Base-by-base conservation (phyloP, 2,329 filamentous ascomycete species). In the Aspergillus novofumigatus region DNA sequence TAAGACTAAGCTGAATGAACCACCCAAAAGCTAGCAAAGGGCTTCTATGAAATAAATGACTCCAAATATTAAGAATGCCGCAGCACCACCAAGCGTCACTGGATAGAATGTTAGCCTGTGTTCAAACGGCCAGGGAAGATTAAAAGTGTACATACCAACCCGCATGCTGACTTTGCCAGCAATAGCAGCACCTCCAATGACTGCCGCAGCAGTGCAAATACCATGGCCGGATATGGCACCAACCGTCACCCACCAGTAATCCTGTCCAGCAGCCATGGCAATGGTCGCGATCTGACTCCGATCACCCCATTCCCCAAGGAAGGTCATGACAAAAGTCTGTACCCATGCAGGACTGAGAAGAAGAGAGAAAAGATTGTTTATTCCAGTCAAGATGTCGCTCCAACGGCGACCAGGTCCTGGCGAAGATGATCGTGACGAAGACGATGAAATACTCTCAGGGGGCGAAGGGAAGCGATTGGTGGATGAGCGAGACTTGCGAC, bases 291-390 rank as follows among this genome's bases (percentile, higher is more conserved):
- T 97, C 78, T 99, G 94, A 72, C 91, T 96, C 65, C 94, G 86
- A 70, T 99, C 94, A 56, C 94, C 94, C 94, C 94, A 99, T 75
- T 99, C 94, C 44, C 94, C 94, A 29, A 99, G 78, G 77, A 99
- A 99, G 2, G 94, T 99, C 94, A 99, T 99, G 66, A 95, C 85
- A 71, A 99, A 99, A 0, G 94, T 99, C 77, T 97, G 93, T 14
- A 99, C 94, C 94, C 94, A 99, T 0, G 92, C 94, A 1, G 94
- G 94, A 74, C 91, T 96, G 42, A 99, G 82, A 4, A 99, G 83
- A 6, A 99, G 81, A 10, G 90, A 92, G 61, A 92, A 85, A 3
- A 99, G 84, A 67, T 99, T 99, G 72, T 87, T 86, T 25, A 97
- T 78, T 1, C 94, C 92, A 21, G 82, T 71, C n/a, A 83, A 59